Evolutionary conservation across 345 rosid genomes (phyloP), one percentile per base, ranked within the genome.

Genomic region (Garcia nutans): DNA sequence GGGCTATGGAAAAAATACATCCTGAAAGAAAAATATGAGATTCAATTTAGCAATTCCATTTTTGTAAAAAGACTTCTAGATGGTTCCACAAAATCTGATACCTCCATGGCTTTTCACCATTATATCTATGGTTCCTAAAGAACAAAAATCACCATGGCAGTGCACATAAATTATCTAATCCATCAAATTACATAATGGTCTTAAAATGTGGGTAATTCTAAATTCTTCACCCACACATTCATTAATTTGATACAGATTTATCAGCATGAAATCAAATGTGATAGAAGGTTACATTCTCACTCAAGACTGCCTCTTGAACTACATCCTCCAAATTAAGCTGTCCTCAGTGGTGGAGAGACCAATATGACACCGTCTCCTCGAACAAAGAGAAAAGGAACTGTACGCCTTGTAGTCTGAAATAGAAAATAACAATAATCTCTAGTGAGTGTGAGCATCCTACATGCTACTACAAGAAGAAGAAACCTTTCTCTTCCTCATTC

Each of bases 321-420:
- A 73, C 70, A 52, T 65, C 59, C 57, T 68, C 69, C 16, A 0
- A 23, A 77, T 88, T 84, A 96, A 45, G 98, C 87, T 50, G 99
- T 88, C 84, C 99, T 90, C 54, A 92, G 78, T 16, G 99, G 99
- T 72, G 98, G 99, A 62, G 99, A 92, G 73, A 96, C 99, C 87
- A 96, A 87, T 75, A 96, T 96, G 78, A 96, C 98, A 73, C 99
- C 97, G 72, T 96, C 99, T 56, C 99, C 99, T 84, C 99, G 87
- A 58, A 96, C 99, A 83, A 96, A 96, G 22, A 96, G 97, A 79
- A 87, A 96, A 11, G 94, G 96, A 56, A 96, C 88, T 0, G 80
- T 93, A 20, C 98, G 95, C 85, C 80, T 92, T 19, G 97, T 92
- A 47, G 95, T 86, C 98, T 96, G 96, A 81, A 85, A 83, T 23